Base-by-base conservation (phyloP, 2,329 filamentous ascomycete species). In the Ilyonectria mors-panacis region DNA sequence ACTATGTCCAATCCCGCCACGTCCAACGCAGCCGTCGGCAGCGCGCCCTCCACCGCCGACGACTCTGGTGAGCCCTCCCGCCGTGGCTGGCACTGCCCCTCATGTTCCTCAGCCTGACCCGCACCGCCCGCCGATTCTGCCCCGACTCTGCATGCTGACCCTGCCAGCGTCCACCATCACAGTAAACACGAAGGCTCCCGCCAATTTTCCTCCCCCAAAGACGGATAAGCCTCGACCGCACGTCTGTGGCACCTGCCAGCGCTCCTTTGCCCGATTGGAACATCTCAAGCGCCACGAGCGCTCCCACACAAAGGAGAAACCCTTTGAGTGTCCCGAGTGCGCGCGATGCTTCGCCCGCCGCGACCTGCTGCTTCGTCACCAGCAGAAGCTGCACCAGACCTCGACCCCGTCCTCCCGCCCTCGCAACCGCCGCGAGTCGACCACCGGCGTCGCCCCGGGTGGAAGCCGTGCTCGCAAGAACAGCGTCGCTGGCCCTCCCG, bases 261-360 rank as follows among this genome's bases (percentile, higher is more conserved):
- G 96, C 72, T 97, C 94, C 35, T 99, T 99, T 81, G 96, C 96
- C 65, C 91, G 96, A 68, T 85, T 99, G 75, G 96, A 99, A 83
- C 96, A 99, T 81, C 85, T 99, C 73, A 99, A 99, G 85, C 92
- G 96, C 68, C 96, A 99, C 82, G 96, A 98, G 83, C 90, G 96
- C 69, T 97, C 94, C n/a, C 95, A 98, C 80, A 98, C 95, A 50
- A 98, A 99, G 81, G 95, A 99, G 84, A 99, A 99, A 85, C 96
- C 96, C 1, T 99, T 99, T 76, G 94, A 98, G 82, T 99, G 96
- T 77, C 94, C 94, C 30, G 94, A 98, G 81, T 99, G 96, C 82
- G 89, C 94, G 42, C 86, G 96, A 82, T 98, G 96, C 83, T 99
- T 99, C 82, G 96, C 96, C 67, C 91, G 96, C 68, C 91, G 96